Conservation (phyloP, 345 rosid genomes). For the Clarkia xantiana region DNA sequence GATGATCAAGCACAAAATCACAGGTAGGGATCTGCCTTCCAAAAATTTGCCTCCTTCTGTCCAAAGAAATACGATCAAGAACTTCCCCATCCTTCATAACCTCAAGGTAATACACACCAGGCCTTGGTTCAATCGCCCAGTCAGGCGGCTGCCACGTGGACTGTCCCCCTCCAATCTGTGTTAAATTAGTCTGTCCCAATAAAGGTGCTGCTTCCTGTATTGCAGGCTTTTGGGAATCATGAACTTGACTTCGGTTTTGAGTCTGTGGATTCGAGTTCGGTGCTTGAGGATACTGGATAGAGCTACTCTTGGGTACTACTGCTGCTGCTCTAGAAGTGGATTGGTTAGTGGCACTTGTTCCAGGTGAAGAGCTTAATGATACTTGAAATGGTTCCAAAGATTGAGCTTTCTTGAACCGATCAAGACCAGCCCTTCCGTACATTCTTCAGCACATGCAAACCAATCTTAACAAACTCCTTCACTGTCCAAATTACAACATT, state of each 20-base stretch:
- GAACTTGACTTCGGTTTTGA: constrained; percentile 14
- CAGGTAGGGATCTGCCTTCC: constrained; percentile 79
- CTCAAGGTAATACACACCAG: constrained; percentile 73
- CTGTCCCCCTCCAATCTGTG: constrained; percentile 70
- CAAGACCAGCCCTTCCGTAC: constrained; percentile 89
- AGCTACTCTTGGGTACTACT: constrained; percentile 1
- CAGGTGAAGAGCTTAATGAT: constrained; percentile 24
- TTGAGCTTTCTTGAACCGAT: constrained; percentile 80
- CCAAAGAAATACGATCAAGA: constrained; percentile 60
- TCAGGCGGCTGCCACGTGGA: constrained; percentile 91
- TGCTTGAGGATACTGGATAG: constrained; percentile 19
- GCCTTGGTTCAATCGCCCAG: constrained; percentile 87
- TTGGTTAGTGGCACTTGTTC: constrained; percentile 18
- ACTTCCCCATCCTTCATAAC: constrained; percentile 82
- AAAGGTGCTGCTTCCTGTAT: constrained; percentile 27
- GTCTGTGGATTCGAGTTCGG: constrained; percentile 9
- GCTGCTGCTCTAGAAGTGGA: constrained; percentile 12
- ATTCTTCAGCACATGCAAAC: constrained; percentile 22
- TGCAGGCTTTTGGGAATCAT: constrained; percentile 17
- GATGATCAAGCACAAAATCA: constrained; percentile 81
- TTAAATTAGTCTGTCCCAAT: constrained; percentile 34
- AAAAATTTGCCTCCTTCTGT: constrained; percentile 64
- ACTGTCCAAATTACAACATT: background rate
- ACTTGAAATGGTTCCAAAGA: constrained; percentile 81
- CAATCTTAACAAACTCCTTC: background rate